phyloP scores from a whole-genome alignment of 257 asterid genomes.

The Orobanche coerulescens region DNA sequence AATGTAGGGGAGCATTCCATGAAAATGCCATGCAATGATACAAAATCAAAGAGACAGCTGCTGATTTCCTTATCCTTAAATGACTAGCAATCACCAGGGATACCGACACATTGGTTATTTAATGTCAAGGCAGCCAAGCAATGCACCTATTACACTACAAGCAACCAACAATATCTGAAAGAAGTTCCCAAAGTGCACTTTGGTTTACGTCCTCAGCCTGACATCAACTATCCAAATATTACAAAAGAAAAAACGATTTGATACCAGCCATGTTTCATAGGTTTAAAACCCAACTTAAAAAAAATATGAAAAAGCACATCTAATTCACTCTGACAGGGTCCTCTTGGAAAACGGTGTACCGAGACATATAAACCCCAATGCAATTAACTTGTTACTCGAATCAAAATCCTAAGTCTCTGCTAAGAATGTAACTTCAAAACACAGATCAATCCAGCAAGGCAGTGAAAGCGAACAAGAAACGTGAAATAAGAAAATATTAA shows the following conservation, averaged over 20 bases:
- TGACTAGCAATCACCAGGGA: background rate
- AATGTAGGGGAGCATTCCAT: background rate
- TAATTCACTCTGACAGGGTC: background rate
- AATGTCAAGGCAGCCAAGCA: conserved; percentile 3
- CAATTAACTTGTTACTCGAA: conserved; percentile 1
- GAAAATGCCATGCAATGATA: background rate
- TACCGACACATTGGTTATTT: background rate
- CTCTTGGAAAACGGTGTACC: background rate
- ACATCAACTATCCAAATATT: background rate
- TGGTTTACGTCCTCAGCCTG: background rate
- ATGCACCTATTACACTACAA: background rate
- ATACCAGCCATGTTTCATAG: background rate
- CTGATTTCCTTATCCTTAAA: background rate
- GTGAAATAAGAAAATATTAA: background rate
- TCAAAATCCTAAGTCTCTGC: background rate
- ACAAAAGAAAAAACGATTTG: background rate
- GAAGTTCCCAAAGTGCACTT: background rate
- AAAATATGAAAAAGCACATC: background rate
- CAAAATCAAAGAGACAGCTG: background rate
- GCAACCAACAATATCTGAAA: background rate
- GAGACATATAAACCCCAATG: conserved; percentile 1
- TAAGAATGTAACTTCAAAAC: background rate
- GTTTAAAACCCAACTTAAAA: background rate
- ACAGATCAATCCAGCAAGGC: background rate
- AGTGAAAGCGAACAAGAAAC: background rate